Base-by-base conservation (phyloP, 164 flowering plant species). In the Sextonia rubra region DNA sequence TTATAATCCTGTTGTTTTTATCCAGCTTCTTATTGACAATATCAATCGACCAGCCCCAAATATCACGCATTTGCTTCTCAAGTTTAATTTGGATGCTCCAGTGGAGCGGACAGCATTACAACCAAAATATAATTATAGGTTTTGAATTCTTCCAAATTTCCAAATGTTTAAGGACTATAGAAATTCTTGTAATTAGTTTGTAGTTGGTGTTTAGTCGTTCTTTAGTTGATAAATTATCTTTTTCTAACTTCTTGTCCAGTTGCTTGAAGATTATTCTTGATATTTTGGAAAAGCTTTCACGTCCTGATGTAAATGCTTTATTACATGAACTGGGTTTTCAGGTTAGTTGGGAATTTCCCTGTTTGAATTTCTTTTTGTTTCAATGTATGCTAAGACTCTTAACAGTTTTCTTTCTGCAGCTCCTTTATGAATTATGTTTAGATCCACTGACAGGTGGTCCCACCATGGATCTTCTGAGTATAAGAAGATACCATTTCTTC, bases 121-220 rank as follows among this genome's bases (percentile, higher is more conserved):
- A 82, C 99, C 99, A 76, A 96, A 86, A 71, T 93, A 88, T 84
- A 88, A 96, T 83, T 96, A 90, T 89, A 96, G 99, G 99, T 93
- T 73, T 74, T 63, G 8, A 37, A 37, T 37, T 37, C 44, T 37
- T 37, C 11, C 44, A 37, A 37, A 37, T 37, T 1, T 52, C 20
- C 58, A 52, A 52, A 3, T 15, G 17, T 52, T 52, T 52, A 11
- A 52, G 32, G 74, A 69, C 30, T 75, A 77, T 17, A 1, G 56
- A 30, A 55, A 72, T 37, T 44, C 0, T n/a, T 74, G n/a, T 69
- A 37, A 37, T 37, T 8, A 7, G 44, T 37, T 37, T 7, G 44
- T 37, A 1, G 2, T 37, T 37, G 11, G 44, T 37, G 44, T 37
- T 37, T 37, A 37, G 66, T 7, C 52, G 44, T 48, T 30, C 55